A percentile compares a stretch with the other conserved stretches of the same genome.
phyloP scores from a whole-genome alignment of 192 early-diverging fungal genomes.

The Coemansia sp. region DNA sequence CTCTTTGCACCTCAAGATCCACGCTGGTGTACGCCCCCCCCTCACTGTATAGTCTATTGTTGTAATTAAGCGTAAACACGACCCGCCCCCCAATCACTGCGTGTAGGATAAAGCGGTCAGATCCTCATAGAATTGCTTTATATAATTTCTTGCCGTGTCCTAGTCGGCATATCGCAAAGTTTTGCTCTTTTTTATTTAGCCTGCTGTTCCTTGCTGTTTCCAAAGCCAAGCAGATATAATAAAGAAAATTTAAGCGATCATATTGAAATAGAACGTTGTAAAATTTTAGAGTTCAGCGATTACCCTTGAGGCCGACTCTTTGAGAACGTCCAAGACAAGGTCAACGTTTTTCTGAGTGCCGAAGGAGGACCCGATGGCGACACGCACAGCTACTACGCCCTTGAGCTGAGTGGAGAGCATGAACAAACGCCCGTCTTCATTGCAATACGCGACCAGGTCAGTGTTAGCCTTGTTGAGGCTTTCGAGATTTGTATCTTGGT shows the following conservation, averaged over 20 bases:
- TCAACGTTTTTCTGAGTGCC: slow-evolving; percentile 26
- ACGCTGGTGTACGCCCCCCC: slow-evolving; percentile 8
- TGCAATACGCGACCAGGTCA: slow-evolving; percentile 29
- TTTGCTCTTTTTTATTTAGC: not conserved
- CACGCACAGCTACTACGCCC: slow-evolving; percentile 37
- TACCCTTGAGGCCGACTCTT: slow-evolving; percentile 14
- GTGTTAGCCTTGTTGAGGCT: slow-evolving; percentile 40
- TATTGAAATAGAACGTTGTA: slow-evolving; percentile 3
- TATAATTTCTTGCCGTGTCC: not conserved
- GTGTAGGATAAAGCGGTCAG: slow-evolving; percentile 14
- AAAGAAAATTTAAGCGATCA: not conserved
- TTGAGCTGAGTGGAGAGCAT: slow-evolving; percentile 43
- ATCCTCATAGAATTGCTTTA: not conserved
- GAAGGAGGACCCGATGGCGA: slow-evolving; percentile 38
- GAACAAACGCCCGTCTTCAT: slow-evolving; percentile 49
- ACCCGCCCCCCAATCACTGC: slow-evolving; percentile 9
- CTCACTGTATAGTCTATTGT: slow-evolving; percentile 9
- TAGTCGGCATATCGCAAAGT: not conserved
- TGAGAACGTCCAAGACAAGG: slow-evolving; percentile 20
- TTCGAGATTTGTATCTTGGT: not conserved
- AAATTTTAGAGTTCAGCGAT: slow-evolving; percentile 5
- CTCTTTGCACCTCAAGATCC: not conserved
- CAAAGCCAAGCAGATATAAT: not conserved
- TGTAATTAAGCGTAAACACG: slow-evolving; percentile 7
- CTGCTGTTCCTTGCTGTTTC: not conserved